Conservation (phyloP, 2,329 filamentous ascomycete genomes). For the Rhexocercosporidium sp. region DNA sequence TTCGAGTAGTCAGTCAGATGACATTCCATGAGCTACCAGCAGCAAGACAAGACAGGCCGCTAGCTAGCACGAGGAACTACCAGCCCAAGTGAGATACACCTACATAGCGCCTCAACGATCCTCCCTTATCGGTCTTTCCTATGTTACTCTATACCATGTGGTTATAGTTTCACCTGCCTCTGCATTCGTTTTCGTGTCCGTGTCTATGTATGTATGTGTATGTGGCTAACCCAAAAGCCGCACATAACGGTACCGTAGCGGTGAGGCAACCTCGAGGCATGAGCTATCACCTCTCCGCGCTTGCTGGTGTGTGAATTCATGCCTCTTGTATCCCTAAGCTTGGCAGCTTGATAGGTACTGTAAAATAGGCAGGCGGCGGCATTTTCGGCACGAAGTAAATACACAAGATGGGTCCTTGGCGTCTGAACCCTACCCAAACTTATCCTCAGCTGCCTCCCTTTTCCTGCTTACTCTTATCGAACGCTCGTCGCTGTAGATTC, state of each 20-base stretch:
- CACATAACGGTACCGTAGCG: not conserved
- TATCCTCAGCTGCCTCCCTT: not conserved
- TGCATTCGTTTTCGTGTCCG: not conserved
- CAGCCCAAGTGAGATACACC: not conserved
- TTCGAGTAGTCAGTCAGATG: not conserved
- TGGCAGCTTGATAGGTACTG: not conserved
- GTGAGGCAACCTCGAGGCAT: not conserved
- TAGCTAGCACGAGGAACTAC: not conserved
- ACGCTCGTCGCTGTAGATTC: not conserved
- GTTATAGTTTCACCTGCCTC: constrained; percentile 1
- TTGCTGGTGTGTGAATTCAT: not conserved
- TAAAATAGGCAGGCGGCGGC: not conserved
- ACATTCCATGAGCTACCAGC: not conserved
- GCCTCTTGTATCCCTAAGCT: not conserved
- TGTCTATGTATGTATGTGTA: not conserved
- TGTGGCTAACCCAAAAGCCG: not conserved
- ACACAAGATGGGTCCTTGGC: too few relatives aligned
- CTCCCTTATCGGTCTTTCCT: not conserved
- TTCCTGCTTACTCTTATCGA: not conserved
- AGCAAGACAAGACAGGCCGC: not conserved
- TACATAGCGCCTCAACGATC: too few relatives aligned
- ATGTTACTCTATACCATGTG: not conserved
- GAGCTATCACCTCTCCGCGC: not conserved
- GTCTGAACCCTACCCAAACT: not conserved
- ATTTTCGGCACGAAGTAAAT: not conserved